Conservation (phyloP, 2,329 filamentous ascomycete species). For the Xylaria multiplex region DNA sequence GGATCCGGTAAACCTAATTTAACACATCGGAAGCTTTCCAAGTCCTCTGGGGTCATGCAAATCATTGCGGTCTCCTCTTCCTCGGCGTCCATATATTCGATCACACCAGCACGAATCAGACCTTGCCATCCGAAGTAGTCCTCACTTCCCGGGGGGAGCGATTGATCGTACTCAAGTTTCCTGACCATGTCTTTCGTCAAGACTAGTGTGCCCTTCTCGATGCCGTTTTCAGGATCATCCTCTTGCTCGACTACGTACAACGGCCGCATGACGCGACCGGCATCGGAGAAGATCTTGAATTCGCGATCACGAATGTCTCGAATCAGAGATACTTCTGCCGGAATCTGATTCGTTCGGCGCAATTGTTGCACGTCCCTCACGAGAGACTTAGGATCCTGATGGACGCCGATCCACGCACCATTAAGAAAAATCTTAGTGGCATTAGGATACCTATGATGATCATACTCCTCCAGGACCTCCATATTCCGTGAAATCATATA, state of each 20-base stretch:
- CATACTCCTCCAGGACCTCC: constrained; percentile 96
- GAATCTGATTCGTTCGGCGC: constrained; percentile 83
- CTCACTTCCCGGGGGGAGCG: constrained; percentile 67
- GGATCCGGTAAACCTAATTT: constrained; percentile 63
- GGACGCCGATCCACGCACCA: constrained; percentile 96
- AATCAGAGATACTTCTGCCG: constrained; percentile 92
- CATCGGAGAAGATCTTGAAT: constrained; percentile 98
- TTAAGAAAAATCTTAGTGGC: constrained; percentile 99
- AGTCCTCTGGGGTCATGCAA: constrained; percentile 96
- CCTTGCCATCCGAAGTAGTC: constrained; percentile 88
- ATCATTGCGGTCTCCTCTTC: constrained; percentile 99
- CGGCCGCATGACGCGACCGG: constrained; percentile 92
- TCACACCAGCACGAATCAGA: constrained; percentile 82
- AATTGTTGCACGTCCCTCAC: constrained; percentile 81
- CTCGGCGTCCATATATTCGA: constrained; percentile 97
- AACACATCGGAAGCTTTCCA: constrained; percentile 78
- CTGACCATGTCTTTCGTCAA: constrained; percentile 84
- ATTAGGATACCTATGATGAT: constrained; percentile 83
- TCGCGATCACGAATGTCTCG: constrained; percentile 96
- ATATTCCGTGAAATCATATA: constrained; percentile 97
- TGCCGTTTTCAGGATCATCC: constrained; percentile 71
- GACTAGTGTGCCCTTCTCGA: constrained; percentile 74
- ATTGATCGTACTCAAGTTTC: constrained; percentile 77
- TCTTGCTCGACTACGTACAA: constrained; percentile 94
- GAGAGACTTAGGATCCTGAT: constrained; percentile 86